These are phyloP conservation scores for Xylaria cubensis DNA, from an alignment of 495 filamentous ascomycete genomes.

Conservation along the genomic window DNA sequence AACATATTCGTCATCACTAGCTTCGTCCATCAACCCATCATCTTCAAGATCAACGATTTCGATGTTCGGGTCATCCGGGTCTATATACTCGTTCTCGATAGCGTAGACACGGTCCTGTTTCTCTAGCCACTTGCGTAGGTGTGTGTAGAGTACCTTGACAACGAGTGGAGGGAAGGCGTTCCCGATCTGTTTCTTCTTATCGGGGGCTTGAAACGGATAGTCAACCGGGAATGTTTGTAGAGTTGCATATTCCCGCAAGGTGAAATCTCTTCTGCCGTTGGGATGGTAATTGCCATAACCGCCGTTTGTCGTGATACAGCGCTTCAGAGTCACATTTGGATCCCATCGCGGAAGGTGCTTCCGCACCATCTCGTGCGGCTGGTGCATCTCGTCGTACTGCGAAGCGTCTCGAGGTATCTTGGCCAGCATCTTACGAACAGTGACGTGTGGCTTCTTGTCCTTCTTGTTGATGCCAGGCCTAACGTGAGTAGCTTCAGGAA, in stretches of 20 bases:
- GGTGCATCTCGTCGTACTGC: constrained; percentile 57
- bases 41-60: constrained; percentile 27
- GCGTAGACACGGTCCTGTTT: constrained; percentile 56
- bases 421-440: constrained; percentile 38
- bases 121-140: constrained; percentile 63
- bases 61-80: constrained; percentile 29
- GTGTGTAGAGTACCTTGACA: constrained; percentile 63
- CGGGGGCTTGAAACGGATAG: constrained; percentile 63
- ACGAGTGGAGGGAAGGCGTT: constrained; percentile 82
- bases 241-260: constrained; percentile 73
- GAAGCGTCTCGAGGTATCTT: constrained; percentile 43
- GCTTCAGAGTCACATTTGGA: constrained; percentile 50
- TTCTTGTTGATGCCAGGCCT: constrained; percentile 43
- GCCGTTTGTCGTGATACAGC: constrained; percentile 71
- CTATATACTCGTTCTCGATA: constrained; percentile 29
- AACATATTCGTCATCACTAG: constrained; percentile 20
- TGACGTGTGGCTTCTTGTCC: constrained; percentile 49
- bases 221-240: constrained; percentile 75
- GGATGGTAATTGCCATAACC: constrained; percentile 77
- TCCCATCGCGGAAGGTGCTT: constrained; percentile 48
- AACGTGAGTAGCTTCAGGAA: constrained; percentile 74
- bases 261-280: constrained; percentile 69
- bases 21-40: constrained; percentile 7
- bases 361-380: constrained; percentile 33
- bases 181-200: constrained; percentile 75